Percentiles rank a stretch among this genome's conserved stretches.
These are phyloP conservation scores for Chaetomiaceae sp. DNA, from an alignment of 2,329 filamentous ascomycete genomes.

Conservation along the genomic window DNA sequence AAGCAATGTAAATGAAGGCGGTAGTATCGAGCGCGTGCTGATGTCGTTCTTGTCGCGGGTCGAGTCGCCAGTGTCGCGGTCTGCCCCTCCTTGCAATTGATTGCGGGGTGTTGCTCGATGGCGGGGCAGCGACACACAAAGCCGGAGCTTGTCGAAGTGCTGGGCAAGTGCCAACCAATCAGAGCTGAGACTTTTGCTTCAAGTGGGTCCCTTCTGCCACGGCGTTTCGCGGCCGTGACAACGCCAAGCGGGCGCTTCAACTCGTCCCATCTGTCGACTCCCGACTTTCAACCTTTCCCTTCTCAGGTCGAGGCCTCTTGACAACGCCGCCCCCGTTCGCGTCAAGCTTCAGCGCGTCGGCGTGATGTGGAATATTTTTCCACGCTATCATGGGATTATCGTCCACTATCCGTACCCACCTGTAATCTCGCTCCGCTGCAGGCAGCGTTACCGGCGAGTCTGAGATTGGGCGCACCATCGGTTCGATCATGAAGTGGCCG, in stretches of 20 bases:
- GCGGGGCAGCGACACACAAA: slow-evolving; percentile 2
- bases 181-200: too few species aligned
- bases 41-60: slow-evolving; percentile 10
- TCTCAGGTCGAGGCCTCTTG: too few species aligned
- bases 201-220: slow-evolving; percentile 4
- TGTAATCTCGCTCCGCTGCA: background rate
- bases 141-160: background rate
- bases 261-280: background rate
- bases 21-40: slow-evolving; percentile 4
- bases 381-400: too few species aligned
- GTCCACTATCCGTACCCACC: too few species aligned
- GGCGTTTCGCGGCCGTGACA: slow-evolving; percentile 3
- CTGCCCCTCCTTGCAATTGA: slow-evolving; percentile 22
- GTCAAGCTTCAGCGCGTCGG: slow-evolving; percentile 2
- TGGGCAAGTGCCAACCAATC: slow-evolving; percentile 9
- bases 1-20: background rate
- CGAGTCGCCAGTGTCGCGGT: slow-evolving; percentile 6
- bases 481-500: too few species aligned
- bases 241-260: slow-evolving; percentile 18
- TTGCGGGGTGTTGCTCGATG: slow-evolving; percentile 20
- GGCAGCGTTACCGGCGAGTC: background rate
- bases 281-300: background rate
- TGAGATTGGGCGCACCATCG: too few species aligned
- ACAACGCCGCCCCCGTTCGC: background rate
- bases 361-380: too few species aligned